Percentiles rank a stretch among this genome's conserved stretches.
These are phyloP conservation scores for Trichoderma sp. DNA, from an alignment of 2,329 filamentous ascomycete genomes.

Conservation along the genomic window DNA sequence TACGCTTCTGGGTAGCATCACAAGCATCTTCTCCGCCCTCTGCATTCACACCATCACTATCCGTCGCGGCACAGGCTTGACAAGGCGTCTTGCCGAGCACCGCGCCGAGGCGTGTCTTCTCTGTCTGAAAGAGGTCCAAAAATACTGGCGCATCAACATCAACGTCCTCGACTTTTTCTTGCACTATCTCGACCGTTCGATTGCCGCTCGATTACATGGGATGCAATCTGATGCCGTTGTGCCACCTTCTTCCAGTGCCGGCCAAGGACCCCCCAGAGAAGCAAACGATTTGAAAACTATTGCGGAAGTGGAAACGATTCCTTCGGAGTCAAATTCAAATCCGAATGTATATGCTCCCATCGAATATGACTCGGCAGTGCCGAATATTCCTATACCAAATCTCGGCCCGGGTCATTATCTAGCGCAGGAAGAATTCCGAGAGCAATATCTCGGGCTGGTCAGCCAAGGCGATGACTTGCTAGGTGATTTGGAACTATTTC, in stretches of 20 bases:
- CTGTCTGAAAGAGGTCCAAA: constrained; percentile 39
- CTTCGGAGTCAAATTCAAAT: background rate
- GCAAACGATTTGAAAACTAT: background rate
- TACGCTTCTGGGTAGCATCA: constrained; percentile 29
- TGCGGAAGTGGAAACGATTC: constrained; percentile 7
- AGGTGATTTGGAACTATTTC: constrained; percentile 35
- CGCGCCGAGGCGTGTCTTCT: constrained; percentile 39
- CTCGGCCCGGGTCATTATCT: constrained; percentile 7
- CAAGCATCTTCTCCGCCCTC: constrained; percentile 38
- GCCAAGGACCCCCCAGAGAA: constrained; percentile 14
- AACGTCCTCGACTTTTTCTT: constrained; percentile 39
- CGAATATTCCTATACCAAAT: background rate
- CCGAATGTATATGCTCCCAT: background rate
- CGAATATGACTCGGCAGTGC: background rate
- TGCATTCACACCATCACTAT: constrained; percentile 40
- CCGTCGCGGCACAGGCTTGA: constrained; percentile 33
- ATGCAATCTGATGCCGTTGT: constrained; percentile 8
- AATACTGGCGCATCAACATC: constrained; percentile 43
- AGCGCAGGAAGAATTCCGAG: constrained; percentile 30
- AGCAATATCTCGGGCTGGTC: constrained; percentile 38
- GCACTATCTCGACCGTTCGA: constrained; percentile 39
- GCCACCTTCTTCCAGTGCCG: background rate
- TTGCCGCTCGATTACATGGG: constrained; percentile 35
- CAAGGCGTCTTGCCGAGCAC: constrained; percentile 37
- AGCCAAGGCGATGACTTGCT: constrained; percentile 38